Percentiles rank a stretch among this genome's conserved stretches.
These are phyloP conservation scores for Psilocybe cyanescens DNA, from an alignment of 768 basidiomycete species.

Conservation along the genomic window DNA sequence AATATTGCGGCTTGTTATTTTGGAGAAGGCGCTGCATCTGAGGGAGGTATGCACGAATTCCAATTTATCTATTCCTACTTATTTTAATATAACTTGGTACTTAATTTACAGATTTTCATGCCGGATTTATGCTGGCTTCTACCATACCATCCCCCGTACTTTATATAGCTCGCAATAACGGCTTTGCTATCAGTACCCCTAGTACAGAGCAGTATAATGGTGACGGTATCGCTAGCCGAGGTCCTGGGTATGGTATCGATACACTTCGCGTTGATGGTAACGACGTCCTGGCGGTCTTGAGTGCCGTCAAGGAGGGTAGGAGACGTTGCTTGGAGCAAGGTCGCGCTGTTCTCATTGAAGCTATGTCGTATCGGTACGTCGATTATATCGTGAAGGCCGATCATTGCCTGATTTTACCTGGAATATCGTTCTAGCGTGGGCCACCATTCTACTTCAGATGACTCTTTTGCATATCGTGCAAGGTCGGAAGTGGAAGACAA, in stretches of 20 bases:
- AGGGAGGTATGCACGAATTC: slow-evolving; percentile 57
- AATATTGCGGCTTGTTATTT: slow-evolving; percentile 90
- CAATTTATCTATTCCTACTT: neutral
- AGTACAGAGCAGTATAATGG: slow-evolving; percentile 88
- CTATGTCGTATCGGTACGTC: slow-evolving; percentile 85
- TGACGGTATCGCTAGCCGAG: slow-evolving; percentile 91
- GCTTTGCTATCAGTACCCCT: slow-evolving; percentile 95
- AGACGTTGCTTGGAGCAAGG: slow-evolving; percentile 74
- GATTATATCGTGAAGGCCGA: neutral
- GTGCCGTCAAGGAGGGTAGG: slow-evolving; percentile 73
- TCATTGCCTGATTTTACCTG: neutral
- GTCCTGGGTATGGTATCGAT: slow-evolving; percentile 91
- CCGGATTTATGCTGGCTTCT: slow-evolving; percentile 81
- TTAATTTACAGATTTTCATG: slow-evolving; percentile 77
- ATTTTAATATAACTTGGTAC: neutral
- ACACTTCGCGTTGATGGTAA: slow-evolving; percentile 95
- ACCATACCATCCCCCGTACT: slow-evolving; percentile 76
- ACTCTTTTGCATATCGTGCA: slow-evolving; percentile 92
- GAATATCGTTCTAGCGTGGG: slow-evolving; percentile 61
- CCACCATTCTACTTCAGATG: slow-evolving; percentile 96
- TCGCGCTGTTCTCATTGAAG: slow-evolving; percentile 84
- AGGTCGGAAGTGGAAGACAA: slow-evolving; percentile 90
- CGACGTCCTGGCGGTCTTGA: slow-evolving; percentile 84
- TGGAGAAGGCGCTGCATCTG: slow-evolving; percentile 93
- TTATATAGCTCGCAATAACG: slow-evolving; percentile 82